phyloP scores from a whole-genome alignment of 83 land plant species.

The Picea abies region DNA sequence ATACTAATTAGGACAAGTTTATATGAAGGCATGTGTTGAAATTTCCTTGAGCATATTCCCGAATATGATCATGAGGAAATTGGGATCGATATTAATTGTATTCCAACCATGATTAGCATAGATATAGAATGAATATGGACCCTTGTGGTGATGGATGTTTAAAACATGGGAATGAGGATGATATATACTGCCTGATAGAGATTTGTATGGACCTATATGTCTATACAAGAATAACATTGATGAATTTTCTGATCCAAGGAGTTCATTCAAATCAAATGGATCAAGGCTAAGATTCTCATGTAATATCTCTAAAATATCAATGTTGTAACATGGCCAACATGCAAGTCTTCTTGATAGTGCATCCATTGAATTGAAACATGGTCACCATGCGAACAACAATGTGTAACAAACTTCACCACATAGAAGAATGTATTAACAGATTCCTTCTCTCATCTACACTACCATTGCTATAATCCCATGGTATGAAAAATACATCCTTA shows the following conservation, averaged over 20 bases:
- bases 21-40: background rate
- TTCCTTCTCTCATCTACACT: too few relatives aligned
- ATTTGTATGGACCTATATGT: background rate
- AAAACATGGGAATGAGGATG: conserved; percentile 5
- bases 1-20: too few relatives aligned
- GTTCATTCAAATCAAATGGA: conserved; percentile 8
- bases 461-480: too few relatives aligned
- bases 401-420: too few relatives aligned
- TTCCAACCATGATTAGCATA: background rate
- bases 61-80: background rate
- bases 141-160: background rate
- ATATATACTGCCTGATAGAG: background rate
- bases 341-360: too few relatives aligned
- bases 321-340: too few relatives aligned
- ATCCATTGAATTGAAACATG: too few relatives aligned
- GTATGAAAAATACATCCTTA: too few relatives aligned
- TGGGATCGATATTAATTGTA: background rate
- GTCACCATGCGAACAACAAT: too few relatives aligned
- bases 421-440: too few relatives aligned
- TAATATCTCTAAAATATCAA: background rate
- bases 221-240: background rate
- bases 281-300: background rate
- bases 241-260: background rate
- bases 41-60: background rate
- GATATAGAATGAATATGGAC: background rate